Evolutionary conservation across 2,329 filamentous ascomycete genomes (phyloP).

Genomic region (Mariannaea elegans): DNA sequence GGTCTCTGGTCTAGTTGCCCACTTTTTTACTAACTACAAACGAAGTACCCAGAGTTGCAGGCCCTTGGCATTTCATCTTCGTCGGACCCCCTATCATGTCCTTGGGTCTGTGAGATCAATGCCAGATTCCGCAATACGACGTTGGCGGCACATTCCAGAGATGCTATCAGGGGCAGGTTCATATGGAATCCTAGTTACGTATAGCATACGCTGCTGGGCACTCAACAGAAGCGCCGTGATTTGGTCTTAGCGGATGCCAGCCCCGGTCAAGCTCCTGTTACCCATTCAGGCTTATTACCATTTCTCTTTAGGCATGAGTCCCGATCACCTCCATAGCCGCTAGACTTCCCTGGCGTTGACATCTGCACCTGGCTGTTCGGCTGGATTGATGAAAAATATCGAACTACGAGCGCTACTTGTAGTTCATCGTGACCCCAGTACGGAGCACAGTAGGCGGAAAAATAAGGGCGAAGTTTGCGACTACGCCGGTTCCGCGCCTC

Average conservation of each 20-base stretch:
- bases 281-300: conserved; percentile 26
- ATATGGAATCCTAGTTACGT: conserved; percentile 22
- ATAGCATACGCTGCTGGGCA: conserved; percentile 8
- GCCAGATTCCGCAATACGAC: conserved; percentile 38
- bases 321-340: conserved; percentile 23
- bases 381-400: conserved; percentile 12
- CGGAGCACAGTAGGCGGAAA: no score
- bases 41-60: not conserved
- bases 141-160: conserved; percentile 23
- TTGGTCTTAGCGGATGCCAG: conserved; percentile 16
- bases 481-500: conserved; percentile 20
- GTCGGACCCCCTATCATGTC: conserved; percentile 1
- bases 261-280: conserved; percentile 7
- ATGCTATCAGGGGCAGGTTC: conserved; percentile 22
- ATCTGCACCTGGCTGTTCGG: conserved; percentile 12
- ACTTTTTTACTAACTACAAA: not conserved
- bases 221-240: conserved; percentile 21
- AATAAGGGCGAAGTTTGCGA: conserved; percentile 8
- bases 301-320: conserved; percentile 31
- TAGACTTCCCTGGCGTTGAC: conserved; percentile 14
- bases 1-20: not conserved
- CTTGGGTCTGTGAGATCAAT: conserved; percentile 31
- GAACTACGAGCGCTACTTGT: not conserved
- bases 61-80: not conserved
- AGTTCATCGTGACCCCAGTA: not conserved